Percentiles rank a stretch among this genome's conserved stretches.
Evolutionary conservation across 768 basidiomycete species (phyloP).

Genomic region (Collybiopsis confluens): DNA sequence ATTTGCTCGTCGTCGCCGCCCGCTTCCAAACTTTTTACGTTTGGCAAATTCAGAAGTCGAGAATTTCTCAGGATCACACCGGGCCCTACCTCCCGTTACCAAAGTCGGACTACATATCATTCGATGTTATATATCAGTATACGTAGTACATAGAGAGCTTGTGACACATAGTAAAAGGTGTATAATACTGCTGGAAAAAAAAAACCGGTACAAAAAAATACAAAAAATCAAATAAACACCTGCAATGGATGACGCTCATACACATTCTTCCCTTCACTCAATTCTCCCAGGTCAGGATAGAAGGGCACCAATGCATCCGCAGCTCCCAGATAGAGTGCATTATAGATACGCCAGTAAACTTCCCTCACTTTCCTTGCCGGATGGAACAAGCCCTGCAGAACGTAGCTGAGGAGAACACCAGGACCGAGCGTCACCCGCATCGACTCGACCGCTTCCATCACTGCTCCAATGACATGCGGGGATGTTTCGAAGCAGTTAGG

Average conservation of each 20-base stretch:
- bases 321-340: conserved; percentile 89
- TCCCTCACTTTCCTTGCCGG: conserved; percentile 96
- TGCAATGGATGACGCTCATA: conserved; percentile 84
- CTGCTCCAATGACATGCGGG: conserved; percentile 96
- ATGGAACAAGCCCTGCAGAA: conserved; percentile 94
- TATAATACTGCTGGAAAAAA: neutral
- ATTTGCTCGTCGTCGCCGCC: conserved; percentile 4
- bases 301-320: conserved; percentile 91
- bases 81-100: too few species aligned
- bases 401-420: conserved; percentile 87
- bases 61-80: too few species aligned
- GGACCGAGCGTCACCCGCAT: conserved; percentile 97
- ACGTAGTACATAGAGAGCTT: too few species aligned
- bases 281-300: conserved; percentile 86
- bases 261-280: conserved; percentile 87
- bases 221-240: conserved; percentile 62
- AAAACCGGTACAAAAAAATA: too few species aligned
- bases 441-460: conserved; percentile 97
- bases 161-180: neutral
- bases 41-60: neutral
- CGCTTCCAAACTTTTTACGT: neutral
- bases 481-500: conserved; percentile 98
- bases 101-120: too few species aligned
- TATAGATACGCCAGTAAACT: conserved; percentile 97
- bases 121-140: too few species aligned